These are phyloP conservation scores for Leccinum arenicola DNA, from an alignment of 768 basidiomycete species.

Conservation along the genomic window DNA sequence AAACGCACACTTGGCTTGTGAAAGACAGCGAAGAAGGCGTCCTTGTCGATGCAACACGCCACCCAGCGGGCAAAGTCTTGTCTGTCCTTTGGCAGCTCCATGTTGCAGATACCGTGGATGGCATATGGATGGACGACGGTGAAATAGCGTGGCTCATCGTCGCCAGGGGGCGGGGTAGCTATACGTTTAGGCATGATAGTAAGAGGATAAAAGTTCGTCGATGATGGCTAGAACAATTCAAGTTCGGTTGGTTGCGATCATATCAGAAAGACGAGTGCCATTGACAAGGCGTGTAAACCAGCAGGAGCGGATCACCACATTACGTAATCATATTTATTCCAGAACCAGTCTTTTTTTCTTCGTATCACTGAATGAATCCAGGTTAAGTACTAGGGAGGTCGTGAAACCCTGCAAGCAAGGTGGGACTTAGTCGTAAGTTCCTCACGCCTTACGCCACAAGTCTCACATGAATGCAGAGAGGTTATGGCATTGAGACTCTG, in stretches of 20 bases:
- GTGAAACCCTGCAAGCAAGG: too few species aligned
- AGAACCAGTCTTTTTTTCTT: too few species aligned
- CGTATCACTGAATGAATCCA: not conserved
- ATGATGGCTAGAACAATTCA: not conserved
- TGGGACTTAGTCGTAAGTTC: too few species aligned
- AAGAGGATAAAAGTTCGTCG: not conserved
- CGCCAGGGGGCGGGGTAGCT: slow-evolving; percentile 39
- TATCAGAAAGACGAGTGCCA: not conserved
- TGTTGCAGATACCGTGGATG: slow-evolving; percentile 34
- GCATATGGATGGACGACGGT: slow-evolving; percentile 47
- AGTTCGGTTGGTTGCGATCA: slow-evolving; percentile 1
- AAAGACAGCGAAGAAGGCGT: slow-evolving; percentile 38
- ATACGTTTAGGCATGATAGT: slow-evolving; percentile 40
- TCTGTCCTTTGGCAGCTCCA: slow-evolving; percentile 38
- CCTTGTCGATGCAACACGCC: slow-evolving; percentile 36
- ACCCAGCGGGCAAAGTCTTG: slow-evolving; percentile 42
- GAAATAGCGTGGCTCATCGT: slow-evolving; percentile 45
- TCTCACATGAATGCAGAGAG: too few species aligned
- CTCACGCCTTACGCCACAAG: too few species aligned
- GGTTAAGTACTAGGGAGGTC: too few species aligned
- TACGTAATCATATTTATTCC: not conserved
- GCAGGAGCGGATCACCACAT: not conserved
- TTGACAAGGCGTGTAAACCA: not conserved
- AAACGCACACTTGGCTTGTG: slow-evolving; percentile 44
- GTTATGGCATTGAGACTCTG: too few species aligned